Conservation (phyloP, 2,329 filamentous ascomycete genomes). For the Aspergillus alliaceus region DNA sequence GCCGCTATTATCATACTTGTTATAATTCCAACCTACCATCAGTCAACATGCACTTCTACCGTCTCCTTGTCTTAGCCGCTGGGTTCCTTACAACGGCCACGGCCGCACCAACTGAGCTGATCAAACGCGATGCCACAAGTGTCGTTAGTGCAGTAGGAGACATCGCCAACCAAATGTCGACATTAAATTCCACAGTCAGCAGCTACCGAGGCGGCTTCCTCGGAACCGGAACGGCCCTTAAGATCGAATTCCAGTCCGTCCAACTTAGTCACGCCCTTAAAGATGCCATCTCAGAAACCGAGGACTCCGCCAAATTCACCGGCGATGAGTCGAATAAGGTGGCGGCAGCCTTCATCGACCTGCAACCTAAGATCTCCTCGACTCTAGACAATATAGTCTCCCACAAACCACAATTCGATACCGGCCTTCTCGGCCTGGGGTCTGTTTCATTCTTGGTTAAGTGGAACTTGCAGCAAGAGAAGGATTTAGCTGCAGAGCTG, state of each 20-base stretch:
- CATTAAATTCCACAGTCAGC: conserved; percentile 18
- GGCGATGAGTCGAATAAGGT: conserved; percentile 14
- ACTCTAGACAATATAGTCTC: conserved; percentile 18
- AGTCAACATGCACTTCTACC: background rate
- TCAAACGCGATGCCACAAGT: conserved; percentile 14
- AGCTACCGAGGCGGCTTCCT: conserved; percentile 15
- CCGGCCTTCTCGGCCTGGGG: conserved; percentile 15
- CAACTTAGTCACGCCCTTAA: conserved; percentile 10
- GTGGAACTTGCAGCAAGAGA: conserved; percentile 14
- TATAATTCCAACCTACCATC: too few species aligned
- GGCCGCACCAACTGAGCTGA: background rate
- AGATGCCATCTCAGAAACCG: conserved; percentile 6
- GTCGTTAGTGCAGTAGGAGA: conserved; percentile 15
- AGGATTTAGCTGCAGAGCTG: conserved; percentile 12
- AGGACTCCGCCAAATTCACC: conserved; percentile 17
- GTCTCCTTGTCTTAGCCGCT: conserved; percentile 8
- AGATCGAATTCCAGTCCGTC: conserved; percentile 17
- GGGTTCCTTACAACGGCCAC: conserved; percentile 7
- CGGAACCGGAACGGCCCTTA: conserved; percentile 13
- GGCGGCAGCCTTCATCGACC: conserved; percentile 12
- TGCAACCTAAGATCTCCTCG: conserved; percentile 19
- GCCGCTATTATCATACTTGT: too few species aligned
- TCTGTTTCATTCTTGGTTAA: conserved; percentile 19
- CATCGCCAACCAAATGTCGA: conserved; percentile 12
- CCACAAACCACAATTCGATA: conserved; percentile 20